Base-by-base conservation (phyloP, 257 asterid species). In the Nicotiana sylvestris region DNA sequence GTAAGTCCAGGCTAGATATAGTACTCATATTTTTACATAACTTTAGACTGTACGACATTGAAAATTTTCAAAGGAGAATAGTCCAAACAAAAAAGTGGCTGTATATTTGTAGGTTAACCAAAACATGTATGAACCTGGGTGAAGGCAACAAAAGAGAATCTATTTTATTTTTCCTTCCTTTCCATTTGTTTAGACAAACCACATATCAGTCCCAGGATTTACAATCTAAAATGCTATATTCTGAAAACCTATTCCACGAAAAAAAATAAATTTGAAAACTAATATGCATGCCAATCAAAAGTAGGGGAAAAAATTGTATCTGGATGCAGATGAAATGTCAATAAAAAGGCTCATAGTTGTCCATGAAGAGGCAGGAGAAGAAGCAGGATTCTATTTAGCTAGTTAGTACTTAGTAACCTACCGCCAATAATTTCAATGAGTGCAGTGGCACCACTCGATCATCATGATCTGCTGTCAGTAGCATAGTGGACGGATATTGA, bases 401-500 rank as follows among this genome's bases (percentile, higher is more conserved):
- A 70, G 78, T 21, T 21, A 21, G 21, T 21, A 21, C 21, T 6
- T 25, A 27, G 80, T 17, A 35, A 74, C 64, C 27, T 49, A 96
- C 99, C 80, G 99, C 99, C 83, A 96, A 87, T 57, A 94, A 87
- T 87, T 96, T 94, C 87, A 96, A 89, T 0, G 99, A 92, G 92
- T 96, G 99, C 65, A 94, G 89, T 35, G 99, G 99, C 87, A 96
- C 99, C 30, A 96, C 99, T 12, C 99, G 94, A 87, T 96, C 99
- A 76, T 96, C 99, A 58, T 96, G 99, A 88, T 96, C 98, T 6
- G 99, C 99, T 11, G 98, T 96, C 91, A 96, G 85, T 82, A 96
- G 77, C 98, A 96, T 96, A 82, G 97, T 93, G 68, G 98, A 84
- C 56, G 98, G 99, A 81, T 94, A 96, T 85, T 93, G 98, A 77